A percentile compares a stretch with the other conserved stretches of the same genome.
Conservation (phyloP, 2,329 filamentous ascomycete genomes). For the Microsporum ferrugineum region DNA sequence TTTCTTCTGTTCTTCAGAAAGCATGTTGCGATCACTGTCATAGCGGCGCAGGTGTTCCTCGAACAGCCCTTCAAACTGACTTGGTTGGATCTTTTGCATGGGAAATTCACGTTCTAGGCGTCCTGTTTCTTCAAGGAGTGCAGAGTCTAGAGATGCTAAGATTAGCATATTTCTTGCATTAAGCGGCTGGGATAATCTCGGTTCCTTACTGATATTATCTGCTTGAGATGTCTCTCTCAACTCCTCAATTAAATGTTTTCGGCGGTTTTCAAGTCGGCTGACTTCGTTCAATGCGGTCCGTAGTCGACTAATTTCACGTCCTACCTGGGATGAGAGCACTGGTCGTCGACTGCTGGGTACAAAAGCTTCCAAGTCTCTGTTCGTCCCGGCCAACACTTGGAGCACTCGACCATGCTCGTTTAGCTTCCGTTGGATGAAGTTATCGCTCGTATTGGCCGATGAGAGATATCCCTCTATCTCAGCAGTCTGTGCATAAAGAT, state of each 20-base stretch:
- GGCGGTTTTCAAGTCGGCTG: constrained; percentile 65
- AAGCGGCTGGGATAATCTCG: not conserved
- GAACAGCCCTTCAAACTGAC: constrained; percentile 87
- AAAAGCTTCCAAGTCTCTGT: constrained; percentile 72
- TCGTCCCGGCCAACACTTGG: constrained; percentile 62
- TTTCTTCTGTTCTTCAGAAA: constrained; percentile 60
- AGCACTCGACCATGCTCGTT: constrained; percentile 63
- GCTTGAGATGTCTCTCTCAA: constrained; percentile 66
- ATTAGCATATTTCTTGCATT: not conserved
- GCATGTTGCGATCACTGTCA: constrained; percentile 60
- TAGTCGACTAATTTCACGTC: constrained; percentile 64
- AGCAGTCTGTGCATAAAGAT: constrained; percentile 60
- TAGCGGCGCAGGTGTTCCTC: constrained; percentile 72
- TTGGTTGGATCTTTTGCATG: constrained; percentile 70
- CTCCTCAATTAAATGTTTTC: constrained; percentile 66
- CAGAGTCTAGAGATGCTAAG: constrained; percentile 42
- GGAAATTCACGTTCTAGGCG: constrained; percentile 78
- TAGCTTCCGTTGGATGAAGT: constrained; percentile 66
- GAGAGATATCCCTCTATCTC: constrained; percentile 85
- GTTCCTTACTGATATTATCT: constrained; percentile 65
- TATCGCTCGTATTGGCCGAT: constrained; percentile 55
- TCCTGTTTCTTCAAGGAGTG: constrained; percentile 70
- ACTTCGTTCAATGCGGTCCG: constrained; percentile 77
- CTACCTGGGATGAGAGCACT: constrained; percentile 67
- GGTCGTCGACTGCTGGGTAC: constrained; percentile 76